Percentiles rank a stretch among this genome's conserved stretches.
Evolutionary conservation across 2,329 filamentous ascomycete genomes (phyloP).

Genomic region (Didymella glomerata): DNA sequence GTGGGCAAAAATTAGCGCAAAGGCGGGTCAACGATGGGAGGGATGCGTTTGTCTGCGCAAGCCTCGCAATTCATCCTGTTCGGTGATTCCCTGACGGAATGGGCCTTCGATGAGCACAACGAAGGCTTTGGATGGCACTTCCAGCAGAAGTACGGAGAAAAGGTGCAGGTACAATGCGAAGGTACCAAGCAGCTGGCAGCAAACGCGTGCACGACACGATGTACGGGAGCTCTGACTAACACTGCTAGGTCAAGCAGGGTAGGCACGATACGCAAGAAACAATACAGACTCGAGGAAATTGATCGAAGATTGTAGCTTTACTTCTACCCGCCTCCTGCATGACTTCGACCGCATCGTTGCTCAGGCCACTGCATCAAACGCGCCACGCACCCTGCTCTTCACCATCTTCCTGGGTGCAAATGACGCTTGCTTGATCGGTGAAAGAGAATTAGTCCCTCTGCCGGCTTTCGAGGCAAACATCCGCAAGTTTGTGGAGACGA

Average conservation of each 20-base stretch:
- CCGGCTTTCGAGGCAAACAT: slow-evolving; percentile 47
- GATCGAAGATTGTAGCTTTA: slow-evolving; percentile 33
- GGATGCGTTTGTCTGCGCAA: not conserved
- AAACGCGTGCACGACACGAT: not conserved
- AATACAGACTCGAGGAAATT: not conserved
- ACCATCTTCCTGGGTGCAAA: slow-evolving; percentile 54
- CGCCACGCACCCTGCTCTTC: slow-evolving; percentile 47
- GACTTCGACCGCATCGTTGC: slow-evolving; percentile 39
- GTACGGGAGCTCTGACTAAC: not conserved
- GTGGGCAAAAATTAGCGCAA: not conserved
- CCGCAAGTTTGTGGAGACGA: slow-evolving; percentile 46
- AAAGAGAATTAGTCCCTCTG: slow-evolving; percentile 43
- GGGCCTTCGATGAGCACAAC: slow-evolving; percentile 39
- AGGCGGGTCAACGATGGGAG: not conserved
- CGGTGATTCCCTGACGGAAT: slow-evolving; percentile 48
- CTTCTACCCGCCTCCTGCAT: slow-evolving; percentile 33
- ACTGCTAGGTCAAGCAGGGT: slow-evolving; percentile 37
- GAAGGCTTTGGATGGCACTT: slow-evolving; percentile 45
- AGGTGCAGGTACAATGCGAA: slow-evolving; percentile 42
- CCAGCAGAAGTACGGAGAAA: slow-evolving; percentile 35
- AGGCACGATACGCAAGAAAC: not conserved
- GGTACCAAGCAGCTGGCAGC: slow-evolving; percentile 26
- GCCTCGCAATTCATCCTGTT: slow-evolving; percentile 45
- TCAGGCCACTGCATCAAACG: slow-evolving; percentile 27
- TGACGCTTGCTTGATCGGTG: slow-evolving; percentile 46